Evolutionary conservation across 164 flowering plant genomes (phyloP), one percentile per base, ranked within the genome.

Genomic region (Umbilicus rupestris): DNA sequence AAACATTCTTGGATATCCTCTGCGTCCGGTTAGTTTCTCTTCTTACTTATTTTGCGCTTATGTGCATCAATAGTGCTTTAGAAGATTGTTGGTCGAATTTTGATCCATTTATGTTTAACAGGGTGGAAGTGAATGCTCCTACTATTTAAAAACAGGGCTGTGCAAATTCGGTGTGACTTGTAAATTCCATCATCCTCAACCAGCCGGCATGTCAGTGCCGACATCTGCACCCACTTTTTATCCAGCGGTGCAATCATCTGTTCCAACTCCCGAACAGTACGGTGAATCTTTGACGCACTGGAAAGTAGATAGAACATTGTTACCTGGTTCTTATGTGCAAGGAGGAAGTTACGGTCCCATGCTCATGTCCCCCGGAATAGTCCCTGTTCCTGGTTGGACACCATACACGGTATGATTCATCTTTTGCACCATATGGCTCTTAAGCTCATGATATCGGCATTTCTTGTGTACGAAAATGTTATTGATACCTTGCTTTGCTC

Each of bases 121-220:
- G 84, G 82, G 79, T 66, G 82, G 74, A 71, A 71, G 50, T 64
- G 84, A 81, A 73, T 81, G 84, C 78, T 72, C 81, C 77, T 78
- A 78, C 74, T 80, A 78, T 74, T 69, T 80, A 73, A 78, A 76
- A 76, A 78, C 81, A 70, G 84, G 84, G 77, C 81, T 74, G 64
- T 80, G 84, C 78, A 80, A 80, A 71, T 80, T 77, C 68, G 84
- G 82, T 72, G 47, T 69, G 62, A 79, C 82, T 39, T 81, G 84
- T 81, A 81, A 78, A 78, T 81, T 78, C 76, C 80, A 81, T 73
- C 84, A 81, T 73, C 84, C 84, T 71, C 82, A 78, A 70, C 73
- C 71, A 29, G 77, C 78, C 73, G 80, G 82, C 69, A 45, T 72
- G 10, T 70, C 81, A 47, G 9, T 65, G 67, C 73, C 77, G 31